Percentiles rank a stretch among this genome's conserved stretches.
phyloP scores from a whole-genome alignment of 75 land plant genomes.

The Ceratopteris richardii region DNA sequence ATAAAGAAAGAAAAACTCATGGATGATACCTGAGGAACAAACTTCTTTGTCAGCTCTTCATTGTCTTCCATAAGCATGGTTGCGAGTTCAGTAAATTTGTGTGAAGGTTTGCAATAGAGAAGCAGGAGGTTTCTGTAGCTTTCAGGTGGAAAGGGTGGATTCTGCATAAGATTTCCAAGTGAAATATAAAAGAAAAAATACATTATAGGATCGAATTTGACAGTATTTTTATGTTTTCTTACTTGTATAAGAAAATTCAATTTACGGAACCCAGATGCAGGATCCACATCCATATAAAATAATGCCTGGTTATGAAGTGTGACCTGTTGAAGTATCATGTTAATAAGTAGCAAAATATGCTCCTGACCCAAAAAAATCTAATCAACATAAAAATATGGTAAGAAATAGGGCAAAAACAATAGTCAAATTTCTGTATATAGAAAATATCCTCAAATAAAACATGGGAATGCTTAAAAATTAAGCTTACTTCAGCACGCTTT shows the following conservation, averaged over 20 bases:
- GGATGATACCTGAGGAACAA: slow-evolving; percentile 21
- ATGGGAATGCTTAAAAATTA: too few species aligned
- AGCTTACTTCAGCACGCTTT: too few species aligned
- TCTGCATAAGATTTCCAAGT: slow-evolving; percentile 13
- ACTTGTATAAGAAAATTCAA: slow-evolving; percentile 34
- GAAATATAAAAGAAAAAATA: too few species aligned
- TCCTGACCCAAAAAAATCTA: too few species aligned
- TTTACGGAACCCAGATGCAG: slow-evolving; percentile 29
- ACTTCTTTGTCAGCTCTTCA: slow-evolving; percentile 23
- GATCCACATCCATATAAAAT: slow-evolving; percentile 27
- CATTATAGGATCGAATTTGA: background rate
- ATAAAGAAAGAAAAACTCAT: too few species aligned
- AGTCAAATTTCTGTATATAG: too few species aligned
- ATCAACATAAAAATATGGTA: too few species aligned
- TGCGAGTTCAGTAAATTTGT: slow-evolving; percentile 33
- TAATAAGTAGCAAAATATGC: background rate
- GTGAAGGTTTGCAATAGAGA: slow-evolving; percentile 30
- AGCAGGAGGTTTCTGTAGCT: slow-evolving; percentile 25
- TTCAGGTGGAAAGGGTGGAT: slow-evolving; percentile 31
- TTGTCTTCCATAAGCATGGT: slow-evolving; percentile 36
- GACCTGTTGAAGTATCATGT: slow-evolving; percentile 11
- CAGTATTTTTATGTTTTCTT: background rate
- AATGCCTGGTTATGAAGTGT: slow-evolving; percentile 38
- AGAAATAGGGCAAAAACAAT: too few species aligned
- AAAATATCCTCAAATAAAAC: too few species aligned